These are phyloP conservation scores for Pyricularia pennisetigena DNA, from an alignment of 2,329 filamentous ascomycete species.

Conservation along the genomic window DNA sequence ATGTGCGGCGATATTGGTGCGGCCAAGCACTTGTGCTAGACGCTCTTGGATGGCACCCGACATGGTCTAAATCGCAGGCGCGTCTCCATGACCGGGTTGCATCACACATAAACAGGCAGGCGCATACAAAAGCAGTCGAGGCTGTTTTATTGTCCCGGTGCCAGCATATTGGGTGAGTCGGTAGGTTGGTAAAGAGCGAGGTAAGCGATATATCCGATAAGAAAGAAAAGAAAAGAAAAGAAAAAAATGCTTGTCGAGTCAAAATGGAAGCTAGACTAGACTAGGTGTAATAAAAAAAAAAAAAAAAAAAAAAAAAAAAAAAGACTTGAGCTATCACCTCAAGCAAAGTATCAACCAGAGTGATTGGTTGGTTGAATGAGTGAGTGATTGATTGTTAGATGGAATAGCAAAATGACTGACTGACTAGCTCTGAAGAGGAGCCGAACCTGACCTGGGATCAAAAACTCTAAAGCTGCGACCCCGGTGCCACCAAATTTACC, in stretches of 20 bases:
- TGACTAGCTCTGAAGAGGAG: background rate
- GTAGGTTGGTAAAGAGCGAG: background rate
- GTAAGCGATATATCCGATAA: background rate
- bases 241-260: background rate
- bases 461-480: background rate
- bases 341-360: no score
- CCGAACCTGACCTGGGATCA: background rate
- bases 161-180: background rate
- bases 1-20: background rate
- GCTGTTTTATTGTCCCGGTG: background rate
- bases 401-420: no score
- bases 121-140: background rate
- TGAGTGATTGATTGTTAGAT: no score
- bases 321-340: no score
- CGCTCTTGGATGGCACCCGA: background rate
- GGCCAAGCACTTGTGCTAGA: background rate
- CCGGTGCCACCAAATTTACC: background rate
- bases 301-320: no score
- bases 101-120: background rate
- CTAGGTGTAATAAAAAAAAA: background rate
- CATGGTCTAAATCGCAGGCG: background rate
- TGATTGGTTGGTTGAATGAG: no score
- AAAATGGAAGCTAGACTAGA: no score
- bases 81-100: background rate
- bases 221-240: no score